A percentile compares a stretch with the other conserved stretches of the same genome.
Conservation (phyloP, 352 stramenopile species). For the Plasmopara muralis region DNA sequence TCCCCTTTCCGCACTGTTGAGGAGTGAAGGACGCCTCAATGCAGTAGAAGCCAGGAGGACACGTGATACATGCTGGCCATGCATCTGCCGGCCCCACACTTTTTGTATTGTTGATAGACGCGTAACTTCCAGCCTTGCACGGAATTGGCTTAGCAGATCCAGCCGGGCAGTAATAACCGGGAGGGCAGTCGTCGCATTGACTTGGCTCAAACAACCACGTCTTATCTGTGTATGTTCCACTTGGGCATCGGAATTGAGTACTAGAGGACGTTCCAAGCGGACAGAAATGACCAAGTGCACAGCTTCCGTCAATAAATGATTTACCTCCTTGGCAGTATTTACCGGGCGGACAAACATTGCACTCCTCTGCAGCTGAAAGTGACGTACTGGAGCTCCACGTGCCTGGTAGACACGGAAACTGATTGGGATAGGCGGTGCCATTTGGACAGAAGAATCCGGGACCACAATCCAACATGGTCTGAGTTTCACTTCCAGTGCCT, state of each 20-base stretch:
- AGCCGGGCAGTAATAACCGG: constrained; percentile 64
- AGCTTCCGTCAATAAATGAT: constrained; percentile 61
- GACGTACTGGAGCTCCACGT: constrained; percentile 81
- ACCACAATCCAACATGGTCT: constrained; percentile 66
- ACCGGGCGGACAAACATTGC: constrained; percentile 72
- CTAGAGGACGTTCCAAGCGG: constrained; percentile 61
- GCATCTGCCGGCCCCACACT: constrained; percentile 42
- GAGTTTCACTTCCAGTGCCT: constrained; percentile 61
- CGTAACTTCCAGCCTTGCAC: constrained; percentile 74
- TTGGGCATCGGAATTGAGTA: constrained; percentile 75
- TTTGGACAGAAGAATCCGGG: constrained; percentile 80
- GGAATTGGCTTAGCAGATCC: constrained; percentile 53
- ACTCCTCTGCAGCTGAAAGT: constrained; percentile 54
- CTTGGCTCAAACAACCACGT: constrained; percentile 68
- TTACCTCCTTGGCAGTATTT: constrained; percentile 85
- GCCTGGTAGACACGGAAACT: constrained; percentile 79
- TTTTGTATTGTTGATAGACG: constrained; percentile 64
- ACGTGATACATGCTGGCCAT: constrained; percentile 65
- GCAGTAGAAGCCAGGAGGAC: constrained; percentile 81
- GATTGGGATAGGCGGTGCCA: constrained; percentile 53
- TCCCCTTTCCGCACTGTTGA: constrained; percentile 63
- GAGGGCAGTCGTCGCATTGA: constrained; percentile 75
- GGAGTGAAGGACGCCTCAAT: constrained; percentile 49
- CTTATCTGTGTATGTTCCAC: constrained; percentile 70
- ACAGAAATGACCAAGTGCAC: constrained; percentile 85